Base-by-base conservation (phyloP, 306 rosid species). In the Prinsepia uniflora region DNA sequence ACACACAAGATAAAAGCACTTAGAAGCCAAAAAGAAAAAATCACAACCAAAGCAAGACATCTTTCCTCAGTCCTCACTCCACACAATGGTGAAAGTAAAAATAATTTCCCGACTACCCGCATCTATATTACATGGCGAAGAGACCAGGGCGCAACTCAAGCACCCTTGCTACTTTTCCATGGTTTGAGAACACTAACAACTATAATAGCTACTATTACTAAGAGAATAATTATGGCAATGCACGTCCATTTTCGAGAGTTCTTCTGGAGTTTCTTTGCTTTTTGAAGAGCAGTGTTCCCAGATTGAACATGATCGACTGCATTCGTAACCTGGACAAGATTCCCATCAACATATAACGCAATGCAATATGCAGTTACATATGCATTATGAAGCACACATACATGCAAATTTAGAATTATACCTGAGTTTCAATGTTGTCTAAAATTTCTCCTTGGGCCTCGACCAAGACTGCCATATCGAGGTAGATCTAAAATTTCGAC, bases 391-490 rank as follows among this genome's bases (percentile, higher is more conserved):
- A 30, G 36, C 3, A 63, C 57, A 10, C 0, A 24, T 24, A 24
- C 2, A 24, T 45, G 69, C 30, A 52, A 57, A 46, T 18, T 57
- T 13, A 59, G 40, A 42, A 75, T 70, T 86, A 69, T 73, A 94
- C 98, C 98, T 94, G 98, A 75, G 86, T 86, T 84, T 94, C 98
- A 14, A 94, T 94, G 94, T 90, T 90, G 70, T 94, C 98, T 73
- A 94, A 71, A 70, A 86, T 75, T 81, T 89, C 96, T 76, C 96
- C 96, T 81, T 94, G 98, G 56, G 97, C 96, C n/a, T 90, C 98
- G 36, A 94, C 95, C 68, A 94, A 78, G 60, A 90, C 98, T 4
- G 98, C 97, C 95, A 90, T 83, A 77, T 90, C 97, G 7, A 93
- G 96, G 84, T 90, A 93, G 65, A 93, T 86, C 98, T 93, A 87